phyloP scores from a whole-genome alignment of 1,284 basidiomycete genomes.

The Leccinum fallax region DNA sequence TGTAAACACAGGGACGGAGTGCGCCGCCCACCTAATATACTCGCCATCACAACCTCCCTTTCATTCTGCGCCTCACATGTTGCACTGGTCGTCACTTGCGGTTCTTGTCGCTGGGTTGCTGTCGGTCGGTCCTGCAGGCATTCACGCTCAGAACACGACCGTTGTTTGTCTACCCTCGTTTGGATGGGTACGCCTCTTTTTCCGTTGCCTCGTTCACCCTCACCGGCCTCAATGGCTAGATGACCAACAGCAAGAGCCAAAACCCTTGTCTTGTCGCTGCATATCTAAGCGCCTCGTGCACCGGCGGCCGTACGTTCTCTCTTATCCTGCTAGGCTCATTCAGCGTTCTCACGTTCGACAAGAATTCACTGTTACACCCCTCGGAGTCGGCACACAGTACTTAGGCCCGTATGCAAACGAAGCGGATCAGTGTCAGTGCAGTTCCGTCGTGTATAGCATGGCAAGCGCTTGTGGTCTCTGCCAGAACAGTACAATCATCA shows the following conservation, averaged over 20 bases:
- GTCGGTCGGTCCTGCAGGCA: constrained; percentile 9
- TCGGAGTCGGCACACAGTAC: constrained; percentile 24
- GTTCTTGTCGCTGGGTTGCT: constrained; percentile 21
- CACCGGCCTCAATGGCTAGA: constrained; percentile 20
- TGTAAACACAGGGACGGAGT: constrained; percentile 13
- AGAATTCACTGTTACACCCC: constrained; percentile 27
- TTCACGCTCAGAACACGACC: constrained; percentile 23
- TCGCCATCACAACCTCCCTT: background rate
- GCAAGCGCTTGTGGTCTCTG: constrained; percentile 39
- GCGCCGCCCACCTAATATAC: constrained; percentile 2
- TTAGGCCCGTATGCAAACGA: constrained; percentile 20
- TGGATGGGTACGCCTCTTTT: constrained; percentile 25
- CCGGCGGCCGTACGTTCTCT: constrained; percentile 29
- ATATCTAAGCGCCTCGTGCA: constrained; percentile 36
- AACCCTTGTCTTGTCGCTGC: constrained; percentile 39
- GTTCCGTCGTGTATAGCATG: constrained; percentile 34
- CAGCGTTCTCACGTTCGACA: constrained; percentile 5
- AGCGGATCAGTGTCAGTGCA: constrained; percentile 35
- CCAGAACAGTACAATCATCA: constrained; percentile 27
- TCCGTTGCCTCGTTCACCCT: background rate
- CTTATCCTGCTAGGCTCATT: background rate
- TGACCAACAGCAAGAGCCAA: constrained; percentile 36
- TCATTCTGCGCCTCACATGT: constrained; percentile 13
- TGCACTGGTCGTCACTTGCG: constrained; percentile 17
- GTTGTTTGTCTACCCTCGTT: constrained; percentile 25